Evolutionary conservation across 805 yeast species (phyloP).

Genomic region (Ogataea kodamae): DNA sequence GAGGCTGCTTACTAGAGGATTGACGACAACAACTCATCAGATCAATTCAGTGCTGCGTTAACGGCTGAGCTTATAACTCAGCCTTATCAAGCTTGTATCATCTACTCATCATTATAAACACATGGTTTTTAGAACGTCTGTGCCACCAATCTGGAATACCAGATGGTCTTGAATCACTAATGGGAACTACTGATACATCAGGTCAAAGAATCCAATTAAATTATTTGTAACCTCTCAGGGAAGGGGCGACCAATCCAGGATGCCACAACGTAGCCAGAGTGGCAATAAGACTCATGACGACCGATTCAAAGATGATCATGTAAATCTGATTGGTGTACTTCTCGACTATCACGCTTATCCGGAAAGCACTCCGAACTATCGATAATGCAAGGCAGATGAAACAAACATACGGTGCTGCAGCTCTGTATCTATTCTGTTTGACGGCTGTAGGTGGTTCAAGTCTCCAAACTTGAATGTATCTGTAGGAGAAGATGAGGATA

Average conservation of each 20-base stretch:
- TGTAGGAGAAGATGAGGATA: constrained; percentile 37
- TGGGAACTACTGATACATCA: too few species aligned
- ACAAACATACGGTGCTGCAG: constrained; percentile 4
- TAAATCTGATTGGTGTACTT: constrained; percentile 67
- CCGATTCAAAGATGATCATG: constrained; percentile 56
- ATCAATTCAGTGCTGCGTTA: too few species aligned
- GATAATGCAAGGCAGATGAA: constrained; percentile 44
- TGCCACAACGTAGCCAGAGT: constrained; percentile 50
- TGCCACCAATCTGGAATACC: too few species aligned
- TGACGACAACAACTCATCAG: too few species aligned
- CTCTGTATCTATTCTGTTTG: constrained; percentile 12
- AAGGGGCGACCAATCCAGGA: constrained; percentile 51
- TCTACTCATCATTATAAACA: too few species aligned
- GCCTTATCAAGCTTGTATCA: too few species aligned
- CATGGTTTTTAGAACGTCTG: too few species aligned
- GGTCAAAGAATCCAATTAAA: too few species aligned
- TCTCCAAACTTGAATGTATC: neutral
- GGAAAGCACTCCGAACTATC: constrained; percentile 63
- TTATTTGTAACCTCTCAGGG: too few species aligned
- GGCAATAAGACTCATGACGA: constrained; percentile 53
- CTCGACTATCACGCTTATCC: constrained; percentile 65
- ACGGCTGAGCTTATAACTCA: too few species aligned
- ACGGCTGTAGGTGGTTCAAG: neutral
- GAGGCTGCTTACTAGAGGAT: too few species aligned
- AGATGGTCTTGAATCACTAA: too few species aligned